Conservation (phyloP, 306 rosid genomes). For the Ceratonia siliqua region DNA sequence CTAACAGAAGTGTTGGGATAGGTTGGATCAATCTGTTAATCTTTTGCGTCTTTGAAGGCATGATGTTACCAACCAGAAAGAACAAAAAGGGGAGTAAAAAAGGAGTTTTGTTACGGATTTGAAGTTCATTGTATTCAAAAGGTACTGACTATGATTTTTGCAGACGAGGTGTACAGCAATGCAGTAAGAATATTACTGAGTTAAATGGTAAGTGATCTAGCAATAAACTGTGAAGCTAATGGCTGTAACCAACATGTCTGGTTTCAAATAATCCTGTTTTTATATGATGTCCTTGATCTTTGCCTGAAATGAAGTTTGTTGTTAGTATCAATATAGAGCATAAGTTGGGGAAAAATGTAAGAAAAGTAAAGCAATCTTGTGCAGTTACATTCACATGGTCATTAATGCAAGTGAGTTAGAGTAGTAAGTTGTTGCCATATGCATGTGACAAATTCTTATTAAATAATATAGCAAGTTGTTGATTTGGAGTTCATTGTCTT, state of each 20-base stretch:
- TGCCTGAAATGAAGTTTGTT: conserved; percentile 9
- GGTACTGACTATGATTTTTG: conserved; percentile 29
- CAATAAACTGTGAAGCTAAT: neutral
- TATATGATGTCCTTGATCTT: conserved; percentile 3
- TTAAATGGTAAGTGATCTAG: conserved; percentile 42
- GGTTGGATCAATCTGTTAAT: neutral
- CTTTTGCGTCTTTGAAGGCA: neutral
- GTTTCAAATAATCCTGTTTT: neutral
- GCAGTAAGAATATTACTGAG: conserved; percentile 31
- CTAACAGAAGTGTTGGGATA: neutral
- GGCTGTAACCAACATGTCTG: neutral
- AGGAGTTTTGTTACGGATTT: neutral
- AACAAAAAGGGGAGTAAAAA: neutral
- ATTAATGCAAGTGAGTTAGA: neutral
- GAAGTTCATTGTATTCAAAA: neutral
- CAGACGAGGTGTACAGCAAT: conserved; percentile 48
- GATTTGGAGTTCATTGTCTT: too few relatives aligned
- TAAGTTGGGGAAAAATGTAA: neutral
- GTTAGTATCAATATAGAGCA: neutral
- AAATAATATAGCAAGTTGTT: neutral
- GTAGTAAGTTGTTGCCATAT: neutral
- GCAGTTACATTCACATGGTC: conserved; percentile 13
- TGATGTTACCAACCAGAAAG: neutral
- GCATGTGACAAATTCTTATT: neutral
- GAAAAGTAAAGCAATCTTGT: neutral